Percentiles rank a stretch among this genome's conserved stretches.
Evolutionary conservation across 495 filamentous ascomycete genomes (phyloP).

Genomic region (Podospora pseudocomata): DNA sequence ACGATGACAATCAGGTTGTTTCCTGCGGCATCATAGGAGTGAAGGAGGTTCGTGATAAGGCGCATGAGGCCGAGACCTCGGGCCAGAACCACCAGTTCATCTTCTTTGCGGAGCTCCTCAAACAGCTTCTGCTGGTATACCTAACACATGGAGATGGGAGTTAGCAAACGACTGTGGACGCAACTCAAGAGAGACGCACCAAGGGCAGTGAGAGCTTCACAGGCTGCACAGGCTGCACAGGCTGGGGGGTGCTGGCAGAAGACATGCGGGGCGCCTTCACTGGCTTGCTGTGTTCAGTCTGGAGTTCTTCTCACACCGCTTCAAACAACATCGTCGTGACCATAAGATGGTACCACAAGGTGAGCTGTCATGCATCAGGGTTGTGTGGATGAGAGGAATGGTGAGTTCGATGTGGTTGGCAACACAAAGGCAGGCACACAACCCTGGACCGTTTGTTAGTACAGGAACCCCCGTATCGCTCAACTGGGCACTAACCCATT

Average conservation of each 20-base stretch:
- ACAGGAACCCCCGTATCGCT: not conserved
- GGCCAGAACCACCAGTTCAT: conserved; percentile 88
- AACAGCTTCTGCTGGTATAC: conserved; percentile 90
- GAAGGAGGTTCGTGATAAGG: conserved; percentile 86
- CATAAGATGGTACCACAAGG: not conserved
- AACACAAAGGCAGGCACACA: not conserved
- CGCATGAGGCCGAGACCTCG: conserved; percentile 88
- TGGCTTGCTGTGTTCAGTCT: not conserved
- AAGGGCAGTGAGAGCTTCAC: conserved; percentile 93
- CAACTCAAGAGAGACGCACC: conserved; percentile 44
- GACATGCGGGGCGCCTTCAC: conserved; percentile 25
- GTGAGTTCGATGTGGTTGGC: not conserved
- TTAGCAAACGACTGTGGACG: not conserved
- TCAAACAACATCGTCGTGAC: not conserved
- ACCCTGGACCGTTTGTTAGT: not conserved
- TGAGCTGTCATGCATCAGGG: not conserved
- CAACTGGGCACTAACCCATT: not conserved
- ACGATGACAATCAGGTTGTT: conserved; percentile 88
- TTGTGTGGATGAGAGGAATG: not conserved
- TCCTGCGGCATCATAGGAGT: conserved; percentile 93
- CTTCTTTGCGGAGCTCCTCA: conserved; percentile 80
- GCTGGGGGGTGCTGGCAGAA: conserved; percentile 28
- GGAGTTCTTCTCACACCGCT: not conserved
- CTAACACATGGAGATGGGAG: conserved; percentile 22
- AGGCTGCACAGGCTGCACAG: conserved; percentile 64